phyloP scores from a whole-genome alignment of 106 monocot species.

The Dactylorhiza incarnata region DNA sequence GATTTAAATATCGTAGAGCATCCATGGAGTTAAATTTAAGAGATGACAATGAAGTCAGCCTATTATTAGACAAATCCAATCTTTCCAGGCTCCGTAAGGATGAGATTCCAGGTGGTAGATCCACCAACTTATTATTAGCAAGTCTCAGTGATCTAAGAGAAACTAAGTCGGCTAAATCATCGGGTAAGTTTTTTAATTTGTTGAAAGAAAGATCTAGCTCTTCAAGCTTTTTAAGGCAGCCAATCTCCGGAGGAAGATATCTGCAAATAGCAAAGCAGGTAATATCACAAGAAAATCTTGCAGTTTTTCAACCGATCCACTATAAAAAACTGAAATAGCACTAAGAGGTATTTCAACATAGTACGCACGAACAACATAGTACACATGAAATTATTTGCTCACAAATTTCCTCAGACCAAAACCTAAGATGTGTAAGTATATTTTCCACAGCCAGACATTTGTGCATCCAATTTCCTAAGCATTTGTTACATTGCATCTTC shows the following conservation, averaged over 20 bases:
- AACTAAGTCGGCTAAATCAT: constrained; percentile 56
- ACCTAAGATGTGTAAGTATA: too few species aligned
- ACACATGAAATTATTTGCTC: too few species aligned
- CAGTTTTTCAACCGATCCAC: not conserved
- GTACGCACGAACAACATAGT: not conserved
- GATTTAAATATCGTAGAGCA: constrained; percentile 59
- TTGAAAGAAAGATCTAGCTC: constrained; percentile 99
- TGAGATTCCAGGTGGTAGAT: constrained; percentile 70
- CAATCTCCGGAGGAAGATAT: constrained; percentile 85
- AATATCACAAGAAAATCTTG: not conserved
- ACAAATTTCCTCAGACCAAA: too few species aligned
- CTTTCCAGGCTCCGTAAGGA: constrained; percentile 48
- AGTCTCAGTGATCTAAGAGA: constrained; percentile 60
- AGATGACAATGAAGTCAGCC: constrained; percentile 52
- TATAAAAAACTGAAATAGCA: not conserved
- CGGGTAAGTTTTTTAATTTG: constrained; percentile 84
- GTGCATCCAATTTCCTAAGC: not conserved
- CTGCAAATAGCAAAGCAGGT: constrained; percentile 29
- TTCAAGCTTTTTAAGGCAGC: constrained; percentile 65
- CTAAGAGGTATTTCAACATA: not conserved
- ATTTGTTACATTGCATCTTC: not conserved
- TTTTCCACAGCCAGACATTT: not conserved
- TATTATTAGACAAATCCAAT: constrained; percentile 91
- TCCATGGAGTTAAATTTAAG: constrained; percentile 61
- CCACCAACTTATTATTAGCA: constrained; percentile 80